Evolutionary conservation across 1,284 basidiomycete genomes (phyloP), one percentile per base, ranked within the genome.

Genomic region (Coriolopsis trogii): DNA sequence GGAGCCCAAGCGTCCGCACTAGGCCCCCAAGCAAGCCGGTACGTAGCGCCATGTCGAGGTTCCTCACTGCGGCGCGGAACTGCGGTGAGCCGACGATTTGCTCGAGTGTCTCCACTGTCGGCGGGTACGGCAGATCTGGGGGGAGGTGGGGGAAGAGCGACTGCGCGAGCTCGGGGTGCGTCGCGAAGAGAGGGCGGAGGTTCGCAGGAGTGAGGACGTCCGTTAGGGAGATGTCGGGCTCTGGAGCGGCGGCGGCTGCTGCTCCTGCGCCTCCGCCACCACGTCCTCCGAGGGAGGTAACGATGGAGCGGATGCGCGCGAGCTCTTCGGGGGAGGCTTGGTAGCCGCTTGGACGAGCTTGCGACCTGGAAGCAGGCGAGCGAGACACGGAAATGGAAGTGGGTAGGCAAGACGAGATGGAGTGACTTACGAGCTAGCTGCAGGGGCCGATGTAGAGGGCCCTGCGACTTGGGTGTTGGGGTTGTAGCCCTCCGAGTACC

Each of bases 121-220:
- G 85, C 12, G 79, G 80, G 20, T 75, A 68, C 1, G 86, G 86
- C 6, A 90, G 74, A 70, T 90, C 88, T 9, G 85, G 74, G 2
- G 90, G 89, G 25, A 92, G 79, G 61, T 90, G 81, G 7, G 89
- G 89, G 67, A 90, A 90, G 51, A 92, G 74, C 2, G 87, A 68
- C 7, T 79, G 70, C 41, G 87, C 74, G 28, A 91, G 75, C 46
- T 82, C 80, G 1, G 88, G 85, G 63, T 86, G 83, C 23, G 77
- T 76, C 6, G 73, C 70, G 68, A 92, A 88, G 12, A 93, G 73
- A 4, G 88, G 86, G 2, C 73, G 73, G 31, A 93, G 73, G 63
- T 82, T 86, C 8, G 81, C 73, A 3, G 87, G 85, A 12, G 88
- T 90, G 31, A 92, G 77, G 52, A 92, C 78, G 64, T 93, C 89